Base-by-base conservation (phyloP, 1,284 basidiomycete genomes). In the Cryptococcus deneoformans region DNA sequence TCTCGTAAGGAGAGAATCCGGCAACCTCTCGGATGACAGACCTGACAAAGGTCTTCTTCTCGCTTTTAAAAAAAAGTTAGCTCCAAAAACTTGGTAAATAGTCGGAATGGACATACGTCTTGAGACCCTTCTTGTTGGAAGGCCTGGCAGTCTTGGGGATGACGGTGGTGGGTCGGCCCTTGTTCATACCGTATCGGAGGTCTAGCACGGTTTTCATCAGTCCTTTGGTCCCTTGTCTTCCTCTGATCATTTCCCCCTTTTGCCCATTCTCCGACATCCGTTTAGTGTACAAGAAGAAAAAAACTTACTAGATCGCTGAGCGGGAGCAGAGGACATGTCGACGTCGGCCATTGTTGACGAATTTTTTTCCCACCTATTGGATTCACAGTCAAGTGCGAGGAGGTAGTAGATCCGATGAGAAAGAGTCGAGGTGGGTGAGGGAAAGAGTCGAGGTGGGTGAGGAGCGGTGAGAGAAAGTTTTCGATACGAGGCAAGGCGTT, bases 1-100 rank as follows among this genome's bases (percentile, higher is more conserved):
- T 86, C 86, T 99, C 96, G 80, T 99, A 99, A 49, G 96, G 90
- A 49, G 94, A 92, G 83, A 98, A 99, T 64, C 96, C 96, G 76
- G 88, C 92, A 75, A 96, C 92, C 84, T 97, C 93, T 70, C 93
- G 87, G 72, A 97, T 83, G 63, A 97, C 84, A 64, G 86, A 88
- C 77, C 90, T 88, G 75, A 96, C 92, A 74, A 97, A 93, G 75
- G 87, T 87, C 76, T 87, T 92, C 82, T 90, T 90, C 69, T 78
- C 75, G 61, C 77, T 78, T 57, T 40, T 40, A 53, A 42, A 42
- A 2, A 42, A 42, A 10, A 42, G n/a, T 42, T 42, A 42, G 40
- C 40, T n/a, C 10, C n/a, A 42, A 42, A 42, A 16, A 59, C 40
- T 47, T 37, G 11, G 36, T 40, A 20, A 20, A 20, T n/a, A 34